phyloP scores from a whole-genome alignment of 2,329 filamentous ascomycete species.

The Dactylellina sp. region DNA sequence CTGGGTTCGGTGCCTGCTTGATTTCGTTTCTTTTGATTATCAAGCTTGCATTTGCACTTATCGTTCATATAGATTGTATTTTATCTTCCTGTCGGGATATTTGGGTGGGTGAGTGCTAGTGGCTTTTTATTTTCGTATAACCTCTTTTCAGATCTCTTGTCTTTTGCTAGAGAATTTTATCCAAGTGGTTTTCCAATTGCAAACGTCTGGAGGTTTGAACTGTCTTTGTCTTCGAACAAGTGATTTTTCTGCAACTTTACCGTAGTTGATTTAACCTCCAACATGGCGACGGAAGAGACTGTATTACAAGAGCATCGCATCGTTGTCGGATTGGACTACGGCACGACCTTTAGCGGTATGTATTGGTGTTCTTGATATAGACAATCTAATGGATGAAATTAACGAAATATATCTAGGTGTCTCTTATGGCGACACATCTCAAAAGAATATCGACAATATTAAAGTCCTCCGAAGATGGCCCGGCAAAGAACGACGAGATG shows the following conservation, averaged over 20 bases:
- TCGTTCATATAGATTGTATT: conserved; percentile 47
- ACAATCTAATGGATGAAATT: too few relatives aligned
- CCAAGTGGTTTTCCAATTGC: neutral
- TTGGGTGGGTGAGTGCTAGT: neutral
- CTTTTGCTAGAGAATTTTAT: neutral
- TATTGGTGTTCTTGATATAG: too few relatives aligned
- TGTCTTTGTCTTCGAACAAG: neutral
- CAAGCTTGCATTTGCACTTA: conserved; percentile 11
- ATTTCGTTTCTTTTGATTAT: conserved; percentile 2
- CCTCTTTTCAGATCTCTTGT: neutral
- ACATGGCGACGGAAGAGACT: conserved; percentile 33
- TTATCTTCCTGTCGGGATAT: conserved; percentile 7
- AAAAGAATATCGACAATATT: conserved; percentile 53
- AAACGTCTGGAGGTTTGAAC: neutral
- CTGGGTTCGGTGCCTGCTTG: too few relatives aligned
- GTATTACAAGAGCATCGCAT: conserved; percentile 52
- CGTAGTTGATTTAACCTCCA: neutral
- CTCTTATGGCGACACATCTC: conserved; percentile 47
- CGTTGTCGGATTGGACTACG: conserved; percentile 53
- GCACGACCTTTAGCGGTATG: conserved; percentile 52
- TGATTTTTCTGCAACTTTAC: neutral
- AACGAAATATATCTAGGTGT: conserved; percentile 18
- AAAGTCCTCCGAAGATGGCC: conserved; percentile 51
- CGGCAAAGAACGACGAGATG: conserved; percentile 46
- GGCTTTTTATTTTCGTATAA: conserved; percentile 16